Evolutionary conservation across 805 yeast genomes (phyloP).

Genomic region (Kuraishia ogatae): DNA sequence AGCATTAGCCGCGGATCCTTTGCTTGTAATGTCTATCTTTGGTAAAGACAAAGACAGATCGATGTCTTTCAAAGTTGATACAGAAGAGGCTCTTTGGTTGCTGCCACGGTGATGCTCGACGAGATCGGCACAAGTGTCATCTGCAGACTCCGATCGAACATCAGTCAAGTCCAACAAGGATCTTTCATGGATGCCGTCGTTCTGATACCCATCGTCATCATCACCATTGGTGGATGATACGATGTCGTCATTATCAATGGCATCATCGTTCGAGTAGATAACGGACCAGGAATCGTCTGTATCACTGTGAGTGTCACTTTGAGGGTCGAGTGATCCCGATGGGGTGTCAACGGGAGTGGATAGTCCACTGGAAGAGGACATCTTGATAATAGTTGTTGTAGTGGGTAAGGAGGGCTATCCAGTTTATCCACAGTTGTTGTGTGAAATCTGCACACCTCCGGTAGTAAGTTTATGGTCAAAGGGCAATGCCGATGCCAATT

Average conservation of each 20-base stretch:
- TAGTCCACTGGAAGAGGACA: neutral
- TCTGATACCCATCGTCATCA: neutral
- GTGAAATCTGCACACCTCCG: no score
- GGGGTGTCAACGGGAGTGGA: neutral
- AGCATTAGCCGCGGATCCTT: neutral
- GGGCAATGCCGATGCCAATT: no score
- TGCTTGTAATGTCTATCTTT: neutral
- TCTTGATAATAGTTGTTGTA: neutral
- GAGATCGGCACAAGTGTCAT: neutral
- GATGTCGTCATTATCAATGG: constrained; percentile 3
- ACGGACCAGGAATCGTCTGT: constrained; percentile 11
- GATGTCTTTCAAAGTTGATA: constrained; percentile 2
- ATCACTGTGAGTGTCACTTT: neutral
- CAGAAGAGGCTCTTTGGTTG: constrained; percentile 1
- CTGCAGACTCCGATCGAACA: neutral
- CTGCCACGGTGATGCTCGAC: neutral
- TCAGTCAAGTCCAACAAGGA: neutral
- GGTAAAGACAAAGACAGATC: neutral
- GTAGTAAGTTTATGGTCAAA: no score
- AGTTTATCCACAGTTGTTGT: no score
- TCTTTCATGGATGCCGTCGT: neutral
- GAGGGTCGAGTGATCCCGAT: neutral
- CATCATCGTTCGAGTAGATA: constrained; percentile 7
- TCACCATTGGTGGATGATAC: neutral
- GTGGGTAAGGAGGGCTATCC: no score